A percentile compares a stretch with the other conserved stretches of the same genome.
Conservation (phyloP, 1,139 yeast genomes). For the Meyerozyma guilliermondii region DNA sequence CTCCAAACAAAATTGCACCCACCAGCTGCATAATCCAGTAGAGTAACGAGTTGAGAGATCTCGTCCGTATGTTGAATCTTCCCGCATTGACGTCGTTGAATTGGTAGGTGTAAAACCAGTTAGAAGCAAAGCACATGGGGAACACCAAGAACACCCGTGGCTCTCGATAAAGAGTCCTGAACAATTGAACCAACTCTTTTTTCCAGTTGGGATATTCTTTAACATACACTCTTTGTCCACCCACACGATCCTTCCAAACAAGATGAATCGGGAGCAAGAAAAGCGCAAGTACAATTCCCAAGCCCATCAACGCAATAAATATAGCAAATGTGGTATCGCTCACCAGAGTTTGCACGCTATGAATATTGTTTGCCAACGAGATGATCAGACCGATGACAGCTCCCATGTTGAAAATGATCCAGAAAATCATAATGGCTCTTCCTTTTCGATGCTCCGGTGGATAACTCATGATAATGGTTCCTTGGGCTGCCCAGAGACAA, state of each 20-base stretch:
- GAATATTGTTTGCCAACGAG: slow-evolving; percentile 13
- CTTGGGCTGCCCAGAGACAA: slow-evolving; percentile 16
- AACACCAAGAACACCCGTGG: slow-evolving; percentile 11
- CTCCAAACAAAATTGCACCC: slow-evolving; percentile 12
- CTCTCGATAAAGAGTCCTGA: slow-evolving; percentile 9
- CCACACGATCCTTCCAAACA: slow-evolving; percentile 9
- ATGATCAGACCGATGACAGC: slow-evolving; percentile 14
- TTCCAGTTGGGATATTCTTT: slow-evolving; percentile 11
- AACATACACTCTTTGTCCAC: slow-evolving; percentile 12
- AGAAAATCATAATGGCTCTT: slow-evolving; percentile 13
- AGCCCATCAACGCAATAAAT: slow-evolving; percentile 11
- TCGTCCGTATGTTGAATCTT: slow-evolving; percentile 12
- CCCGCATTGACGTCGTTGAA: slow-evolving; percentile 14
- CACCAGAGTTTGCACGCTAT: slow-evolving; percentile 11
- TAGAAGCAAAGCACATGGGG: slow-evolving; percentile 15
- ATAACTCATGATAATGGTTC: slow-evolving; percentile 14
- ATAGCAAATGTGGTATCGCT: slow-evolving; percentile 14
- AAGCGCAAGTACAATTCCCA: slow-evolving; percentile 10
- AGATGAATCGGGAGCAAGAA: slow-evolving; percentile 13
- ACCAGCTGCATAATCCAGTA: slow-evolving; percentile 16
- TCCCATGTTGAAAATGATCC: slow-evolving; percentile 16
- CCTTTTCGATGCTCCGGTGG: slow-evolving; percentile 12
- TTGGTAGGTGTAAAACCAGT: slow-evolving; percentile 16
- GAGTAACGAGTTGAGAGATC: slow-evolving; percentile 14
- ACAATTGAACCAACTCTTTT: slow-evolving; percentile 11